Conservation (phyloP, 2,329 filamentous ascomycete species). For the Ceratocystis destructans region DNA sequence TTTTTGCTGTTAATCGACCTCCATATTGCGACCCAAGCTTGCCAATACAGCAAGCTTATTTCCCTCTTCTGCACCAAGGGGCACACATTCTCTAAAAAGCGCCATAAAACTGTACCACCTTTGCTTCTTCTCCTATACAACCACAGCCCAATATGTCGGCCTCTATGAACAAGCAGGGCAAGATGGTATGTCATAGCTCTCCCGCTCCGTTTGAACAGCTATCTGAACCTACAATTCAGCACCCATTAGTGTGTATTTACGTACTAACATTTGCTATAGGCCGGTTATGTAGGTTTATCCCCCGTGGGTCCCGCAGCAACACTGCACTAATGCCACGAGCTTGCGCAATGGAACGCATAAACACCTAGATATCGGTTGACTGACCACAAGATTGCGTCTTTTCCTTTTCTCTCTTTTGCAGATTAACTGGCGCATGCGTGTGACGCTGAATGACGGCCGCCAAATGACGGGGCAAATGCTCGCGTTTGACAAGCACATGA, state of each 20-base stretch:
- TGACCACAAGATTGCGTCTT: background rate
- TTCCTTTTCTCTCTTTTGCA: constrained; percentile 28
- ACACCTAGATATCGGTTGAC: background rate
- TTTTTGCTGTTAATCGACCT: background rate
- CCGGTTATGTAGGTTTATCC: constrained; percentile 51
- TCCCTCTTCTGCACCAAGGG: background rate
- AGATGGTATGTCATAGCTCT: constrained; percentile 67
- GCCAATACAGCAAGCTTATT: background rate
- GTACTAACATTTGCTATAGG: constrained; percentile 31
- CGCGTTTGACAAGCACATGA: constrained; percentile 99
- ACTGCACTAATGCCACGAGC: background rate
- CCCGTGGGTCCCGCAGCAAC: background rate
- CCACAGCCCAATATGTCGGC: constrained; percentile 36
- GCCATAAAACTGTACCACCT: background rate
- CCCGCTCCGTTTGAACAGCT: constrained; percentile 21
- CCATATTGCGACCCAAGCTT: constrained; percentile 7
- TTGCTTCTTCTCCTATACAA: background rate
- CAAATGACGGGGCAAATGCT: constrained; percentile 98
- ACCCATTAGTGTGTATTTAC: background rate
- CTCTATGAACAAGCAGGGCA: constrained; percentile 73
- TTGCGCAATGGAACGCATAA: background rate
- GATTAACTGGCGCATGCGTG: constrained; percentile 99
- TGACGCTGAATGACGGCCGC: constrained; percentile 85
- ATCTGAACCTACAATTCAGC: constrained; percentile 9
- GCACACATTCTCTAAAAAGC: background rate